Percentiles rank a stretch among this genome's conserved stretches.
phyloP scores from a whole-genome alignment of 208 protist species.

The Acanthamoeba lugdunensis region DNA sequence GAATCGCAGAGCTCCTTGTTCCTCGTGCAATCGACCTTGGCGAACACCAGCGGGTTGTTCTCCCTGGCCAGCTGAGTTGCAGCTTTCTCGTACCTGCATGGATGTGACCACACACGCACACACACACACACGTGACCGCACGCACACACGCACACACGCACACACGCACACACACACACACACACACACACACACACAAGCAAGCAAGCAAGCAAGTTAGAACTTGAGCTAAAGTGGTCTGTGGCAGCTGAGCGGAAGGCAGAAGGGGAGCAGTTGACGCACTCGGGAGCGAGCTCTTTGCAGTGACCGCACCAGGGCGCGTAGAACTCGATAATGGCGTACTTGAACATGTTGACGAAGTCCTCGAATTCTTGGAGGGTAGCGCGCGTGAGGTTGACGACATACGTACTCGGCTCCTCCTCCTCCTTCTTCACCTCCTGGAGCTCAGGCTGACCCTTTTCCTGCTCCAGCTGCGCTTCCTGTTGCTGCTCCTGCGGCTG shows the following conservation, averaged over 20 bases:
- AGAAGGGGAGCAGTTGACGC: not conserved
- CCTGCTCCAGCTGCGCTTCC: not conserved
- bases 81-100: slow-evolving; percentile 34
- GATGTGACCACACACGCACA: not conserved
- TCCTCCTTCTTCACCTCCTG: not conserved
- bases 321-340: slow-evolving; percentile 71
- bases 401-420: not conserved
- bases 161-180: too few species aligned
- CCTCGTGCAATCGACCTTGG: slow-evolving; percentile 42
- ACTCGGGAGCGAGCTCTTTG: slow-evolving; percentile 76
- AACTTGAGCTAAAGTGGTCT: too few species aligned
- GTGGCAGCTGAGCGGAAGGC: too few species aligned
- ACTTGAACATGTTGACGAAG: not conserved
- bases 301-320: slow-evolving; percentile 78
- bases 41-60: not conserved
- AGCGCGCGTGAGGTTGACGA: not conserved
- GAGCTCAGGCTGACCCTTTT: not conserved
- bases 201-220: too few species aligned
- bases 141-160: not conserved
- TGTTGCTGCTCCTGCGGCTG: not conserved
- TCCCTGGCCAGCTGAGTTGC: slow-evolving; percentile 11
- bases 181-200: not conserved
- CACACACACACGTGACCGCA: too few species aligned
- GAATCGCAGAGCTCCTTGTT: not conserved
- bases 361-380: not conserved